Evolutionary conservation across 2,329 filamentous ascomycete genomes (phyloP).

Genomic region (Exophiala alcalophila): DNA sequence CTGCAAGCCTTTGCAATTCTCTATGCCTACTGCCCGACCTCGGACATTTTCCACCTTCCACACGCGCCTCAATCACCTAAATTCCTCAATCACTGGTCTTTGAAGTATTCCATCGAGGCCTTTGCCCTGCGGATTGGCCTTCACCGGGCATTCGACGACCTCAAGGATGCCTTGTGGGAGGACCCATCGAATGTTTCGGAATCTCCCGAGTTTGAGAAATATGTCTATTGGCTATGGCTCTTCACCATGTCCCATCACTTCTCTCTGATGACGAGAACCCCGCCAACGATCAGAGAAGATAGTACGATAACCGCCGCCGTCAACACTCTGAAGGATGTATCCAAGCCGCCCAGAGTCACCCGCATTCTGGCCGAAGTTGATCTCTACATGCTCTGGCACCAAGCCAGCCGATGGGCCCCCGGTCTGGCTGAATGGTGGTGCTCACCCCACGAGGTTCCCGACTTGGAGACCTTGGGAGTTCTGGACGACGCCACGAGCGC

Average conservation of each 20-base stretch:
- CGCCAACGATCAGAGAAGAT: constrained; percentile 9
- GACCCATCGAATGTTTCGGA: constrained; percentile 1
- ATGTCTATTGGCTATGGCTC: constrained; percentile 15
- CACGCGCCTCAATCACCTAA: background rate
- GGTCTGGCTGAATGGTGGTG: constrained; percentile 18
- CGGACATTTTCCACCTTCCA: constrained; percentile 7
- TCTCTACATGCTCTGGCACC: constrained; percentile 15
- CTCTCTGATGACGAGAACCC: constrained; percentile 14
- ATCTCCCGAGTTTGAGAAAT: constrained; percentile 4
- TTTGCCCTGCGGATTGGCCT: constrained; percentile 10
- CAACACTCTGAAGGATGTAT: constrained; percentile 7
- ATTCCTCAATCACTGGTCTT: constrained; percentile 10
- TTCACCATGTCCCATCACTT: constrained; percentile 19
- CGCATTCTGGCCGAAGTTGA: constrained; percentile 14
- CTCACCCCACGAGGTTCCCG: constrained; percentile 5
- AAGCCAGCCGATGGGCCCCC: constrained; percentile 8
- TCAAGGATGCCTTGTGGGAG: background rate
- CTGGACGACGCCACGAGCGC: constrained; percentile 6
- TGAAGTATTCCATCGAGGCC: constrained; percentile 13
- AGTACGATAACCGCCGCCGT: constrained; percentile 10
- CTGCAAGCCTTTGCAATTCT: constrained; percentile 14
- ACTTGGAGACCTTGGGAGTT: constrained; percentile 2
- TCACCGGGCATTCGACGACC: constrained; percentile 11
- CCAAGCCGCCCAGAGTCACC: constrained; percentile 8
- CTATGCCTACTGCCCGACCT: constrained; percentile 10